Percentiles rank a stretch among this genome's conserved stretches.
Conservation (phyloP, 2,329 filamentous ascomycete species). For the Pseudogymnoascus sp. region DNA sequence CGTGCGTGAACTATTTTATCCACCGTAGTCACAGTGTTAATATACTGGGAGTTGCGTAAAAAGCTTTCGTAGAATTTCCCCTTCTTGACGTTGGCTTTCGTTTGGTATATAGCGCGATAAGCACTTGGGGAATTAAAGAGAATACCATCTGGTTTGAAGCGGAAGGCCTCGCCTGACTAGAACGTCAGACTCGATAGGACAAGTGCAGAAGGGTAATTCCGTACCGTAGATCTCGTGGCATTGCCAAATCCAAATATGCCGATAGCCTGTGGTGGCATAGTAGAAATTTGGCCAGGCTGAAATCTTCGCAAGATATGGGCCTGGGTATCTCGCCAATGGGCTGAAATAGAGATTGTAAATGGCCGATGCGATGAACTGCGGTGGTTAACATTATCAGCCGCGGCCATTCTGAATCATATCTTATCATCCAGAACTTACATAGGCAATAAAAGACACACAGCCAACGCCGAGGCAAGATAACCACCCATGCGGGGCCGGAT, state of each 20-base stretch:
- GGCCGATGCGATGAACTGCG: background rate
- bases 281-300: constrained; percentile 1
- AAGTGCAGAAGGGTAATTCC: background rate
- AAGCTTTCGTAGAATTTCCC: constrained; percentile 12
- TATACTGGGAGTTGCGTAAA: background rate
- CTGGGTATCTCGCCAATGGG: background rate
- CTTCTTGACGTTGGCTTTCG: constrained; percentile 13
- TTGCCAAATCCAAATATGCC: background rate
- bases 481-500: background rate
- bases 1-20: constrained; percentile 12
- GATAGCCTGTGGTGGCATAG: background rate
- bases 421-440: background rate
- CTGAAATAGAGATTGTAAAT: background rate
- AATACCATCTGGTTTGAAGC: constrained; percentile 12
- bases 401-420: background rate
- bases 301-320: background rate
- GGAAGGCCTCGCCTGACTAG: constrained; percentile 5
- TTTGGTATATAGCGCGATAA: constrained; percentile 11
- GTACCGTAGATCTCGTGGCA: background rate
- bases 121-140: constrained; percentile 13
- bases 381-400: background rate
- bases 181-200: background rate
- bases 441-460: background rate
- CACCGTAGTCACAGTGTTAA: constrained; percentile 10
- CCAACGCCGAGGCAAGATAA: background rate